These are phyloP conservation scores for Geopyxis carbonaria DNA, from an alignment of 495 filamentous ascomycete species.

Conservation along the genomic window DNA sequence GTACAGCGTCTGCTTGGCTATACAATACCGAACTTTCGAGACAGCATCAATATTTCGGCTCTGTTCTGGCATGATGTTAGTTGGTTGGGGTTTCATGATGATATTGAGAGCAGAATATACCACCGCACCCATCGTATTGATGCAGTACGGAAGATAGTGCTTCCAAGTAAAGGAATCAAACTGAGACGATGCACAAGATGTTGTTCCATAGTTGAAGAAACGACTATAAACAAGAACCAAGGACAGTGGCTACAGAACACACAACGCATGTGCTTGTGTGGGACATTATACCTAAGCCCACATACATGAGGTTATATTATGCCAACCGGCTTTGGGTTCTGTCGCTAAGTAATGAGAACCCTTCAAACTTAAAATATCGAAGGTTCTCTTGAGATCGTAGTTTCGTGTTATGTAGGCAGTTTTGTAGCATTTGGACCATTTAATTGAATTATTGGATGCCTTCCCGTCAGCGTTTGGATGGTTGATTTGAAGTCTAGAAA, in stretches of 20 bases:
- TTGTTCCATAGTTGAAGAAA: conserved; percentile 25
- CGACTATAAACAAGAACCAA: conserved; percentile 13
- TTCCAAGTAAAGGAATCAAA: conserved; percentile 11
- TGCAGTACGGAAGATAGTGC: conserved; percentile 24
- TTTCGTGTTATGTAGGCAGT: too few species aligned
- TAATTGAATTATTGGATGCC: too few species aligned
- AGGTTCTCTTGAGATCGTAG: too few species aligned
- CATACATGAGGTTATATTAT: too few species aligned
- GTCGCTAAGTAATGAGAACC: too few species aligned
- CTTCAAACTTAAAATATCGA: too few species aligned
- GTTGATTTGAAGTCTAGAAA: too few species aligned
- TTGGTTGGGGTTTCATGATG: conserved; percentile 27
- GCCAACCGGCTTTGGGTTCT: too few species aligned
- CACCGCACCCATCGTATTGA: conserved; percentile 19
- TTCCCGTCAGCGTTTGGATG: too few species aligned
- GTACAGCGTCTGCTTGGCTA: conserved; percentile 19
- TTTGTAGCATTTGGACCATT: too few species aligned
- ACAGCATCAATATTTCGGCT: conserved; percentile 25
- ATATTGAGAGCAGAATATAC: conserved; percentile 16
- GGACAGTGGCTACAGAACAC: conserved; percentile 23
- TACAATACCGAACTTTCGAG: conserved; percentile 15
- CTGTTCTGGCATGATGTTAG: conserved; percentile 26
- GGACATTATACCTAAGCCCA: too few species aligned
- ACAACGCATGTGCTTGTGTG: conserved; percentile 28
- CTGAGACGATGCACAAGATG: conserved; percentile 26